Evolutionary conservation across 345 rosid species (phyloP).

Genomic region (sweet orange (Citrus sinensis)): DNA sequence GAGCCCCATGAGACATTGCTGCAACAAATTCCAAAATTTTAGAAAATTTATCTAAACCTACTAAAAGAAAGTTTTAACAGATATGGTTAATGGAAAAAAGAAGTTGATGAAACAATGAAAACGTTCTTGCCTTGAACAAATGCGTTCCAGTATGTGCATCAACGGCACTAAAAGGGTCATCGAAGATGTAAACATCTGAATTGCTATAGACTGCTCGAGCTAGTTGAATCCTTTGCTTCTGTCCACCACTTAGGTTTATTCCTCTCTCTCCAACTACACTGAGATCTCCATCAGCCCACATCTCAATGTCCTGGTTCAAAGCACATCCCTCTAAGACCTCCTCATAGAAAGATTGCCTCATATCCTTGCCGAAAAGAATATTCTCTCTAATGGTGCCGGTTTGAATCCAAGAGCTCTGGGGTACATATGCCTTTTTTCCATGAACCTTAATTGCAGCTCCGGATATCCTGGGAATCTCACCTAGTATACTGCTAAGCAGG

Average conservation of each 20-base stretch:
- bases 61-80: not conserved
- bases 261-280: slow-evolving; percentile 82
- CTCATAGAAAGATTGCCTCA: slow-evolving; percentile 41
- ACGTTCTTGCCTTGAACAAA: slow-evolving; percentile 54
- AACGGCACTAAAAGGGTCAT: slow-evolving; percentile 79
- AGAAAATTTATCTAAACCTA: not conserved
- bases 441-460: slow-evolving; percentile 46
- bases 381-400: slow-evolving; percentile 70
- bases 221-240: slow-evolving; percentile 76
- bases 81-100: not conserved
- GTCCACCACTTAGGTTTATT: slow-evolving; percentile 84
- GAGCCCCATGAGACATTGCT: slow-evolving; percentile 55
- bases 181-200: slow-evolving; percentile 68
- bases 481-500: slow-evolving; percentile 60
- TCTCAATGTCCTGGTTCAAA: slow-evolving; percentile 53
- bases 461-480: slow-evolving; percentile 65
- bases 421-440: slow-evolving; percentile 65
- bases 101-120: not conserved
- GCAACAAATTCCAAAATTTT: slow-evolving; percentile 21
- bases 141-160: slow-evolving; percentile 77
- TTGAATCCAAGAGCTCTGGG: slow-evolving; percentile 85
- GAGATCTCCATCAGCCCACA: slow-evolving; percentile 54
- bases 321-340: slow-evolving; percentile 57
- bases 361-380: slow-evolving; percentile 55
- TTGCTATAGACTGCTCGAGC: slow-evolving; percentile 71